A percentile compares a stretch with the other conserved stretches of the same genome.
These are phyloP conservation scores for Hirsutella thompsonii DNA, from an alignment of 2,329 filamentous ascomycete genomes.

Conservation along the genomic window DNA sequence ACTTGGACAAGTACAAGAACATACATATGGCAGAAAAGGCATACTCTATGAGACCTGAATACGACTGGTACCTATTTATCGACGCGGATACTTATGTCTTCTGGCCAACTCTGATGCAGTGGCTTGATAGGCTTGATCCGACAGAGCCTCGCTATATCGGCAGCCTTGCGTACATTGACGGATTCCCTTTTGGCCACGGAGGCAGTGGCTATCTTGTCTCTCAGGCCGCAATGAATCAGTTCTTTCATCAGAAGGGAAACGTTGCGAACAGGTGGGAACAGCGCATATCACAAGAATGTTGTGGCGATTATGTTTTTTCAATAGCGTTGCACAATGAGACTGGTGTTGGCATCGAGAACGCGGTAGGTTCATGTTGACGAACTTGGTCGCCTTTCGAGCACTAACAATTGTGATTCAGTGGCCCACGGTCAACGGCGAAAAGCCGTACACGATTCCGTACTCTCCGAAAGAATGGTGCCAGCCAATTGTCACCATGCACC, in stretches of 20 bases:
- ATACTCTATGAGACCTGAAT: conserved; percentile 33
- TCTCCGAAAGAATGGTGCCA: conserved; percentile 39
- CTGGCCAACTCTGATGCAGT: conserved; percentile 37
- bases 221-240: conserved; percentile 33
- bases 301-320: conserved; percentile 38
- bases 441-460: conserved; percentile 36
- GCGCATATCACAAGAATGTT: conserved; percentile 27
- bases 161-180: conserved; percentile 28
- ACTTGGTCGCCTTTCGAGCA: too few relatives aligned
- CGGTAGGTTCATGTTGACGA: too few relatives aligned
- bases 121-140: conserved; percentile 31
- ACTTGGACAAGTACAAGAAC: conserved; percentile 50
- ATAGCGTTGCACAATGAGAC: conserved; percentile 30
- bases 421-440: conserved; percentile 43
- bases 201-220: conserved; percentile 43
- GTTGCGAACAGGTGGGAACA: conserved; percentile 34
- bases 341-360: conserved; percentile 25
- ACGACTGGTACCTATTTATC: conserved; percentile 47
- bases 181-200: conserved; percentile 38
- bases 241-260: conserved; percentile 26
- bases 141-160: conserved; percentile 34
- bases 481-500: conserved; percentile 42
- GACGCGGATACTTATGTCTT: conserved; percentile 46
- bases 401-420: conserved; percentile 17
- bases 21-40: conserved; percentile 44